Evolutionary conservation across 108 stramenopile species (phyloP).

Genomic region (Aurantiochytrium sp.): DNA sequence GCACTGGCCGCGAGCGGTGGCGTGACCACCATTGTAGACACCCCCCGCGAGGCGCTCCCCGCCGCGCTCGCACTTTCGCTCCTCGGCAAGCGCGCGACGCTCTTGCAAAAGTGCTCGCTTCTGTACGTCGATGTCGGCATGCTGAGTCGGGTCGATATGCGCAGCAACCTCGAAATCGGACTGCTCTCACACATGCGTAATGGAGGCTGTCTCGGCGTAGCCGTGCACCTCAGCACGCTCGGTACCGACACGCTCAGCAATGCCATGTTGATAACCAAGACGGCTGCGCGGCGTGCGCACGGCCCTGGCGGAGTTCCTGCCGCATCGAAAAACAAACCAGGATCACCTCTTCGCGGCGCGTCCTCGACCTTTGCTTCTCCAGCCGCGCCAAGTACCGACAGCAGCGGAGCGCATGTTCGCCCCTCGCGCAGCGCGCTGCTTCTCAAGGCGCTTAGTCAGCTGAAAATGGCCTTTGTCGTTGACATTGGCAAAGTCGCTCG

Average conservation of each 20-base stretch:
- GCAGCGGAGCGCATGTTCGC: not conserved
- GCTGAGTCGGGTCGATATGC: not conserved
- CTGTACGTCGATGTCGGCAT: not conserved
- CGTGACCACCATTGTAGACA: not conserved
- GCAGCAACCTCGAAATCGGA: not conserved
- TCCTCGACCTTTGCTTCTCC: not conserved
- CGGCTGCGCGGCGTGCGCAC: not conserved
- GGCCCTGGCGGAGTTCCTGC: not conserved
- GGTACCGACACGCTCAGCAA: not conserved
- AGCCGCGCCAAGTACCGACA: too few species aligned
- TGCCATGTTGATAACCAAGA: not conserved
- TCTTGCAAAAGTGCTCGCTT: not conserved
- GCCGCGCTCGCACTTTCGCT: not conserved
- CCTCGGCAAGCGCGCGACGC: not conserved
- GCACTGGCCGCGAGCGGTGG: not conserved
- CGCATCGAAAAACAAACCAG: not conserved
- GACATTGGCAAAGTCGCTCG: not conserved
- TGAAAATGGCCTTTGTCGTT: not conserved
- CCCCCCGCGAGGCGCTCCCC: not conserved
- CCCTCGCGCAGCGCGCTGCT: not conserved
- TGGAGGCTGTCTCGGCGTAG: not conserved
- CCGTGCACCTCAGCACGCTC: not conserved
- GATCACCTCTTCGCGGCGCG: not conserved
- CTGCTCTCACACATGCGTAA: not conserved
- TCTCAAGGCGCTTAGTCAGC: not conserved